Percentiles rank a stretch among this genome's conserved stretches.
phyloP scores from a whole-genome alignment of 2,329 filamentous ascomycete genomes.

The Epichloe scottii region DNA sequence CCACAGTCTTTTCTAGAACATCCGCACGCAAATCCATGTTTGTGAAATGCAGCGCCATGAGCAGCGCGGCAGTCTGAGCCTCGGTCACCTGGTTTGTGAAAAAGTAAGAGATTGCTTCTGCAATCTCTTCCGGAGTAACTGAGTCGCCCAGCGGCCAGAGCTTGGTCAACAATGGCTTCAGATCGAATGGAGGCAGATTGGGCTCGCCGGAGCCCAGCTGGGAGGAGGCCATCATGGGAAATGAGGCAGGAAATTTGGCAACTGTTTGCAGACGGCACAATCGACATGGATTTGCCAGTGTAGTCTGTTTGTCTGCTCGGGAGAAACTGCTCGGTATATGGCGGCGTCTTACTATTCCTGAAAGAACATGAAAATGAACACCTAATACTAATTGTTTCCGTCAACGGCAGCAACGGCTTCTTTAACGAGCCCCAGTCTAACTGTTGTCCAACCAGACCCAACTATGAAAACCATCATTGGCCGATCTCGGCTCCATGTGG shows the following conservation, averaged over 20 bases:
- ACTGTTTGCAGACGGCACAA: background rate
- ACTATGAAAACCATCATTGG: background rate
- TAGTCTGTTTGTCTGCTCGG: no score
- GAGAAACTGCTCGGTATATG: background rate
- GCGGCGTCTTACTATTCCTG: no score
- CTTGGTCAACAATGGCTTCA: constrained; percentile 61
- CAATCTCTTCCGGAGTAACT: constrained; percentile 73
- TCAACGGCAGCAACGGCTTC: no score
- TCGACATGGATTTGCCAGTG: no score
- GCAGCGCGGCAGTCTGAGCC: constrained; percentile 72
- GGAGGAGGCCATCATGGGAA: constrained; percentile 19
- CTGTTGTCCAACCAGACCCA: no score
- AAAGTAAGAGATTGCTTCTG: constrained; percentile 78
- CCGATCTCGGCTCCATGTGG: background rate
- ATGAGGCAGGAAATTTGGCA: background rate
- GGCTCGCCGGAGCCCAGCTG: constrained; percentile 14
- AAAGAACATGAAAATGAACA: no score
- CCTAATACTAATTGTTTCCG: no score
- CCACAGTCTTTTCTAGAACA: constrained; percentile 74
- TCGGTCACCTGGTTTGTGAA: constrained; percentile 85
- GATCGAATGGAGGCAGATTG: constrained; percentile 32
- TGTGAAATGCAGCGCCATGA: constrained; percentile 88
- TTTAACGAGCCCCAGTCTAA: no score
- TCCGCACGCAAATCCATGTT: constrained; percentile 72
- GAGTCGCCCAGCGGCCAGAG: constrained; percentile 48